These are phyloP conservation scores for Ganoderma lingzhi DNA, from an alignment of 1,284 basidiomycete species.

Conservation along the genomic window DNA sequence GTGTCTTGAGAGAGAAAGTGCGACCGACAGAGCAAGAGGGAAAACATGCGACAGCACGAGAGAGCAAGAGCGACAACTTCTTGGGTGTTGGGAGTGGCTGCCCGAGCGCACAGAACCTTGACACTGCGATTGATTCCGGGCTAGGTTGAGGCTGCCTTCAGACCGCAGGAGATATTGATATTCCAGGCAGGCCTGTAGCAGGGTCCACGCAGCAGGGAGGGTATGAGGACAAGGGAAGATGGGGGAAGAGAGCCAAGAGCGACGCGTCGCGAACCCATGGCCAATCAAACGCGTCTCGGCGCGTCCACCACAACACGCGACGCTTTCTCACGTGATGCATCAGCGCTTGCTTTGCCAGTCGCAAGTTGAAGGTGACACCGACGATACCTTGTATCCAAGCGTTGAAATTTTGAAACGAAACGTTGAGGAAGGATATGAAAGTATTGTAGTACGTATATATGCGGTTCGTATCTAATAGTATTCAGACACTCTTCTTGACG, in stretches of 20 bases:
- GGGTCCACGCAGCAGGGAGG: not conserved
- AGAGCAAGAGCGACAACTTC: not conserved
- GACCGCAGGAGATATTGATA: not conserved
- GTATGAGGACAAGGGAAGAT: not conserved
- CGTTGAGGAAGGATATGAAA: too few species aligned
- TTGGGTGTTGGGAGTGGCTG: not conserved
- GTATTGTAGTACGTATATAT: too few species aligned
- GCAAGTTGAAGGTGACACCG: not conserved
- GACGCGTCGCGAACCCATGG: not conserved
- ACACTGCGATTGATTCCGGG: not conserved
- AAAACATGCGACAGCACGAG: not conserved
- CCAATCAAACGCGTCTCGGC: conserved; percentile 16
- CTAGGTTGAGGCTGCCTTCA: not conserved
- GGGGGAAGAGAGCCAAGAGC: conserved; percentile 4
- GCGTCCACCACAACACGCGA: conserved; percentile 18
- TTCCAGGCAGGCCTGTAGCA: not conserved
- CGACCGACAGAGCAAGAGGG: not conserved
- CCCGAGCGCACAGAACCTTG: not conserved
- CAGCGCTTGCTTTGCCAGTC: not conserved
- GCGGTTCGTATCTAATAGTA: not conserved
- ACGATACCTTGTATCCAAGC: too few species aligned
- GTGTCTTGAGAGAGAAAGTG: not conserved
- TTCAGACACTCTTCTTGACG: conserved; percentile 42
- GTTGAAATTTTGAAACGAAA: too few species aligned
- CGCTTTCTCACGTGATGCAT: conserved; percentile 23